Evolutionary conservation across 768 basidiomycete species (phyloP).

Genomic region (Harrya chromipes): DNA sequence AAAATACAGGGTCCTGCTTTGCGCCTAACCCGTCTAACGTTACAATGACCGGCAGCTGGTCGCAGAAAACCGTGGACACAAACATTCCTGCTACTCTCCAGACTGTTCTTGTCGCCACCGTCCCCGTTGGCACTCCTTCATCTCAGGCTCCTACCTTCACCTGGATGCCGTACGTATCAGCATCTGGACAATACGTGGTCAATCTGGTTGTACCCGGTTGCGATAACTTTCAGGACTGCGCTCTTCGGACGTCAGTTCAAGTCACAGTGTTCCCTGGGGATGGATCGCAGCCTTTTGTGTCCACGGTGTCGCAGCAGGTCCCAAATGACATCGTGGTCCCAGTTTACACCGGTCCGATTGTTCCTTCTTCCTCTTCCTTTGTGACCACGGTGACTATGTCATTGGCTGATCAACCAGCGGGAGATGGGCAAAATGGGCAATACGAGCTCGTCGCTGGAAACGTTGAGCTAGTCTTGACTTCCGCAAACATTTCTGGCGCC

Average conservation of each 20-base stretch:
- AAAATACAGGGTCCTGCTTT: constrained; percentile 72
- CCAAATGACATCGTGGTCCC: constrained; percentile 52
- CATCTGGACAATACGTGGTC: constrained; percentile 81
- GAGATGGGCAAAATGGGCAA: constrained; percentile 59
- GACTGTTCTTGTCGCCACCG: constrained; percentile 63
- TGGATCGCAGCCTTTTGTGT: constrained; percentile 59
- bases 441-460: constrained; percentile 85
- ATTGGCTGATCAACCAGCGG: constrained; percentile 62
- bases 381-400: constrained; percentile 73
- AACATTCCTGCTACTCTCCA: constrained; percentile 79
- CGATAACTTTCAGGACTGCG: constrained; percentile 74
- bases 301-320: constrained; percentile 73
- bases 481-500: constrained; percentile 42
- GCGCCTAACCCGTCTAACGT: constrained; percentile 72
- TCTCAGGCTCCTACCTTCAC: constrained; percentile 74
- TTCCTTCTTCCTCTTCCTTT: constrained; percentile 71
- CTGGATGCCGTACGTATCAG: constrained; percentile 91
- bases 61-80: constrained; percentile 57
- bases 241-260: constrained; percentile 72
- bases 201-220: constrained; percentile 89
- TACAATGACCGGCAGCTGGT: constrained; percentile 70
- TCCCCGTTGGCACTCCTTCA: constrained; percentile 60
- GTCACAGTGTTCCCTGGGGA: constrained; percentile 80
- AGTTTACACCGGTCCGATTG: constrained; percentile 81
- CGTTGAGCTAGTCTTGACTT: constrained; percentile 75